A percentile compares a stretch with the other conserved stretches of the same genome.
Evolutionary conservation across 495 filamentous ascomycete species (phyloP).

Genomic region (Glonium stellatum): DNA sequence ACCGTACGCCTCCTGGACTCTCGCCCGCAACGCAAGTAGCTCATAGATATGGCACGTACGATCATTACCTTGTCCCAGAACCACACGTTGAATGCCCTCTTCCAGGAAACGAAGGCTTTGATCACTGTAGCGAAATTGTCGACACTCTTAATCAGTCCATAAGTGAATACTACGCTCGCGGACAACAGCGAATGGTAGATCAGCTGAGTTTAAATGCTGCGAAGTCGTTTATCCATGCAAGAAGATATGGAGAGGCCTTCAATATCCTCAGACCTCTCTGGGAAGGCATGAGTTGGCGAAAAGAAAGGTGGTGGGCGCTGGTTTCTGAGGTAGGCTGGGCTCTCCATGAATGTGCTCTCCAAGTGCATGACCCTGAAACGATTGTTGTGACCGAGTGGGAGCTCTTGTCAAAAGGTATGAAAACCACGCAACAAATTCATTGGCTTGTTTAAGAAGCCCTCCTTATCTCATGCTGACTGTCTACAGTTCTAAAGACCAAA

Average conservation of each 20-base stretch:
- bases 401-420: conserved; percentile 60
- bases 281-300: conserved; percentile 65
- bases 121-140: conserved; percentile 59
- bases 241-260: conserved; percentile 60
- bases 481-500: conserved; percentile 47
- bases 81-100: conserved; percentile 64
- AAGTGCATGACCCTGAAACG: conserved; percentile 54
- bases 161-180: conserved; percentile 55
- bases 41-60: conserved; percentile 64
- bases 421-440: background rate
- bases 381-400: conserved; percentile 81
- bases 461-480: conserved; percentile 4
- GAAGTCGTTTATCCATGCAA: conserved; percentile 55
- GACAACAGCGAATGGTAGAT: conserved; percentile 59
- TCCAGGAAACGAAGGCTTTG: conserved; percentile 44
- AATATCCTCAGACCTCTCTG: conserved; percentile 63
- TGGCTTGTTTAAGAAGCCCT: background rate
- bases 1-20: conserved; percentile 58
- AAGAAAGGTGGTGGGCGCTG: conserved; percentile 73
- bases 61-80: conserved; percentile 76
- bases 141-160: conserved; percentile 54
- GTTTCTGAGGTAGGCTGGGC: conserved; percentile 67
- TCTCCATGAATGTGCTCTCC: conserved; percentile 64
- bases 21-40: conserved; percentile 63
- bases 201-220: conserved; percentile 63